phyloP scores from a whole-genome alignment of 225 moss, liverwort and hornwort species.

The Marchantia polymorpha region DNA sequence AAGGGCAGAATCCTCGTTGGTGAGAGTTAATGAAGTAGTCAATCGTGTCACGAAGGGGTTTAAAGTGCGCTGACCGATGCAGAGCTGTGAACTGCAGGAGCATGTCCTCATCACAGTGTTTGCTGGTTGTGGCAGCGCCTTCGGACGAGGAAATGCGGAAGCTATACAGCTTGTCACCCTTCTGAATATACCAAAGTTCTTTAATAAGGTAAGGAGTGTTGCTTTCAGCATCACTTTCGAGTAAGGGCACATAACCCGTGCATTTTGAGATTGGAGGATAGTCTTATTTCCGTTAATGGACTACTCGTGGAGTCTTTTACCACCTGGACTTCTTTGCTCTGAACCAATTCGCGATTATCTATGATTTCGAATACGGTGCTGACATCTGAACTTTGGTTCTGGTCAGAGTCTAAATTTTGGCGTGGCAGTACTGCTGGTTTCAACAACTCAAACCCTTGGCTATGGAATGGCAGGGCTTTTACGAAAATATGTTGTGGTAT shows the following conservation, averaged over 20 bases:
- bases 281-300: not conserved
- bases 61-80: slow-evolving; percentile 6
- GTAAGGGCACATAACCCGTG: not conserved
- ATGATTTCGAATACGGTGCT: not conserved
- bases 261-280: not conserved
- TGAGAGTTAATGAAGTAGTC: not conserved
- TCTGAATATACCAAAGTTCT: slow-evolving; percentile 61
- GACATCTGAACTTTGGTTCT: not conserved
- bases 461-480: slow-evolving; percentile 68
- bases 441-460: slow-evolving; percentile 67
- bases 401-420: slow-evolving; percentile 25
- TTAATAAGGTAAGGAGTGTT: slow-evolving; percentile 44
- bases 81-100: slow-evolving; percentile 50
- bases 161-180: slow-evolving; percentile 66
- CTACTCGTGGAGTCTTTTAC: not conserved
- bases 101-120: slow-evolving; percentile 71
- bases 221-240: not conserved
- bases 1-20: not conserved
- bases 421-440: slow-evolving; percentile 53
- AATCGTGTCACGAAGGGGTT: not conserved
- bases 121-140: slow-evolving; percentile 63
- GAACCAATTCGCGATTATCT: not conserved
- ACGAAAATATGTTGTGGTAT: slow-evolving; percentile 68
- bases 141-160: slow-evolving; percentile 56
- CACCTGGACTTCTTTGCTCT: not conserved